Conservation (phyloP, 176 grass and related monocot genomes). For the barley (Hordeum vulgare) region MorexV3_pseudomolecules_assembly NC_058520.1:597061602-597062101, state of each 20-base stretch:
- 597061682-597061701: background rate
- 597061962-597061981: constrained; percentile 23
- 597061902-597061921: constrained; percentile 9
- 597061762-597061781: background rate
- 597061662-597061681: constrained; percentile 8
- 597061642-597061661: constrained; percentile 6
- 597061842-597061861: background rate
- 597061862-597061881: constrained; percentile 8
- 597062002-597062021: constrained; percentile 26
- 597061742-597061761: constrained; percentile 13
- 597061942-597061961: constrained; percentile 13
- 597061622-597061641: constrained; percentile 4
- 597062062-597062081: constrained; percentile 31
- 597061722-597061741: constrained; percentile 6
- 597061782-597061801: background rate
- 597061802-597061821: constrained; percentile 15
- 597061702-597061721: background rate
- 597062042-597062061: constrained; percentile 18
- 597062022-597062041: background rate
- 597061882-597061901: constrained; percentile 9
- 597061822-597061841: constrained; percentile 22
- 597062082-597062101: constrained; percentile 16
- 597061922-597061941: constrained; percentile 15
- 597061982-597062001: constrained; percentile 9
- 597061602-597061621: background rate